Evolutionary conservation across 805 yeast species (phyloP), one percentile per base, ranked within the genome.

Genomic region (Candida boidinii): DNA sequence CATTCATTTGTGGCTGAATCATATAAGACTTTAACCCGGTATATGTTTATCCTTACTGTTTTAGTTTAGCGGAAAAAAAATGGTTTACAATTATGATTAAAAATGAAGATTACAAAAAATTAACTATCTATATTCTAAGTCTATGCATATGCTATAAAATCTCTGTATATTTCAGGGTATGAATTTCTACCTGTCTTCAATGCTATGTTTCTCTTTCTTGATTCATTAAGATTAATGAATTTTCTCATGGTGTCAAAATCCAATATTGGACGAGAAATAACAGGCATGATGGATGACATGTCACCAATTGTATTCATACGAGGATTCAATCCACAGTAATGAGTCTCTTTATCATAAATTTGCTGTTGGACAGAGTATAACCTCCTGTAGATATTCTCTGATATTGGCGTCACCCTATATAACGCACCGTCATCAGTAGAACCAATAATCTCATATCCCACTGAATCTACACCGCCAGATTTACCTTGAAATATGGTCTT

Each of bases 321-420:
- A 3, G 95, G 94, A 51, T 90, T 92, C 42, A 92, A 60, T 0
- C 96, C 96, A 31, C 82, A 78, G 36, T 62, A 56, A 41, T 81
- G 87, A 24, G 64, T 65, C 36, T 81, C 83, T 43, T 82, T 82
- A 35, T 88, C 96, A 23, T 70, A 69, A 31, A 92, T 59, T 46
- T 87, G 96, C 54, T 87, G 95, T 51, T 88, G 96, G 15, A 90
- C 62, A 23, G 86, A 78, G 48, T 82, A 84, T 49, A 92, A 64
- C 37, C 94, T 66, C 54, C 96, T 70, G 56, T 86, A 92, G 10
- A 75, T 66, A 3, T 73, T 58, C 50, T 92, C 97, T 26, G 70
- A 61, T 10, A 87, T 60, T 1, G 97, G 96, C 15, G 73, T 62
- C 7, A 92, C 73, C 31, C 73, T 70, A 46, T 74, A 77, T 23